Conservation (phyloP, 805 yeast species). For the Ogataea populi-albae region DNA sequence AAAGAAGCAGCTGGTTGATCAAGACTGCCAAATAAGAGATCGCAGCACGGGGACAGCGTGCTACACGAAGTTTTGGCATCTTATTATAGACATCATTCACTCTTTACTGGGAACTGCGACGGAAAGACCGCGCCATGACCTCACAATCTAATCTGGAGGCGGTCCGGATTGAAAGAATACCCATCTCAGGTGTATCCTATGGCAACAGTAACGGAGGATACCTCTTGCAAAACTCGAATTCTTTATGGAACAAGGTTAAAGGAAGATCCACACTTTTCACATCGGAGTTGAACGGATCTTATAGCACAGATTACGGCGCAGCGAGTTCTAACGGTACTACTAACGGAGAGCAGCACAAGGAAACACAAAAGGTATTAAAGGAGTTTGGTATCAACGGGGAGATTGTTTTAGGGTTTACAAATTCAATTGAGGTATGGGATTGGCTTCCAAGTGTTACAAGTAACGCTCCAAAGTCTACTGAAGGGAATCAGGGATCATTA, state of each 20-base stretch:
- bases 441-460: slow-evolving; percentile 24
- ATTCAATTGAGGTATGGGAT: slow-evolving; percentile 39
- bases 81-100: no score
- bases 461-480: slow-evolving; percentile 14
- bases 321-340: slow-evolving; percentile 2
- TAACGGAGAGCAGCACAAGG: neutral
- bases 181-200: no score
- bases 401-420: slow-evolving; percentile 28
- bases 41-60: no score
- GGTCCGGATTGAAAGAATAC: neutral
- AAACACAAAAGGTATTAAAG: slow-evolving; percentile 7
- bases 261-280: slow-evolving; percentile 3
- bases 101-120: no score
- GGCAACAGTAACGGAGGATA: slow-evolving; percentile 6
- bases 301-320: no score
- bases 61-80: no score
- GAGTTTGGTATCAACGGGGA: slow-evolving; percentile 41
- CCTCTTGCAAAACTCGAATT: slow-evolving; percentile 12
- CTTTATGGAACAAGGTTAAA: slow-evolving; percentile 18
- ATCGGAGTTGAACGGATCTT: no score
- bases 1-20: no score
- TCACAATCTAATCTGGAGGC: neutral
- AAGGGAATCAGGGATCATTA: slow-evolving; percentile 18
- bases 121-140: neutral
- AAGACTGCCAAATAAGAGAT: no score